Evolutionary conservation across 2,329 filamentous ascomycete species (phyloP).

Genomic region (Drechmeria coniospora): DNA sequence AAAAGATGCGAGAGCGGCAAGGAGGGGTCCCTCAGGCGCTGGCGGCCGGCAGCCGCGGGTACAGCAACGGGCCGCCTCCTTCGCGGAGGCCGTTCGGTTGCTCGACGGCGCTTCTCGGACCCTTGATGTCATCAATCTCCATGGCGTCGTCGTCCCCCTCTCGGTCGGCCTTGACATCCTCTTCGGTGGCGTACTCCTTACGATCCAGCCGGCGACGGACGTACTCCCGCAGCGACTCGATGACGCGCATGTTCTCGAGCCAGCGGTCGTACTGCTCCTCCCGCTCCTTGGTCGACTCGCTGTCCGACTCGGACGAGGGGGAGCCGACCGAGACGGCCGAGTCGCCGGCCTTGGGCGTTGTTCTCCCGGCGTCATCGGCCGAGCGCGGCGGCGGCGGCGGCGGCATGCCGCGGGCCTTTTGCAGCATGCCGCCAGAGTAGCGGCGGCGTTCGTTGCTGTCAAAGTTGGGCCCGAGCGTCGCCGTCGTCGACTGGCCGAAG

Average conservation of each 20-base stretch:
- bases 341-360: slow-evolving; percentile 28
- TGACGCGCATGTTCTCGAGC: slow-evolving; percentile 50
- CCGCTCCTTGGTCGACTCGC: slow-evolving; percentile 35
- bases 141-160: slow-evolving; percentile 19
- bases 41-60: slow-evolving; percentile 24
- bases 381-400: slow-evolving; percentile 20
- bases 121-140: slow-evolving; percentile 22
- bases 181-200: slow-evolving; percentile 33
- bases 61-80: slow-evolving; percentile 21
- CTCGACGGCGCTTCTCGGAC: slow-evolving; percentile 11
- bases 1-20: background rate
- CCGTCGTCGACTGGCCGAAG: slow-evolving; percentile 53
- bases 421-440: slow-evolving; percentile 52
- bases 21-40: slow-evolving; percentile 2
- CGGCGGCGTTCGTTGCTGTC: slow-evolving; percentile 47
- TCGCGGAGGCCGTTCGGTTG: slow-evolving; percentile 11
- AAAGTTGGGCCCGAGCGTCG: slow-evolving; percentile 55
- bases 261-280: slow-evolving; percentile 49
- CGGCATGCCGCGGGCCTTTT: slow-evolving; percentile 35
- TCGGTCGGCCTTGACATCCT: slow-evolving; percentile 6
- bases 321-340: slow-evolving; percentile 33
- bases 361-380: slow-evolving; percentile 18
- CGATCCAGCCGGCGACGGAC: slow-evolving; percentile 41
- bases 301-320: slow-evolving; percentile 39
- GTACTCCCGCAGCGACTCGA: slow-evolving; percentile 45